These are phyloP conservation scores for Trichoderma pleuroti DNA, from an alignment of 2,329 filamentous ascomycete species.

Conservation along the genomic window DNA sequence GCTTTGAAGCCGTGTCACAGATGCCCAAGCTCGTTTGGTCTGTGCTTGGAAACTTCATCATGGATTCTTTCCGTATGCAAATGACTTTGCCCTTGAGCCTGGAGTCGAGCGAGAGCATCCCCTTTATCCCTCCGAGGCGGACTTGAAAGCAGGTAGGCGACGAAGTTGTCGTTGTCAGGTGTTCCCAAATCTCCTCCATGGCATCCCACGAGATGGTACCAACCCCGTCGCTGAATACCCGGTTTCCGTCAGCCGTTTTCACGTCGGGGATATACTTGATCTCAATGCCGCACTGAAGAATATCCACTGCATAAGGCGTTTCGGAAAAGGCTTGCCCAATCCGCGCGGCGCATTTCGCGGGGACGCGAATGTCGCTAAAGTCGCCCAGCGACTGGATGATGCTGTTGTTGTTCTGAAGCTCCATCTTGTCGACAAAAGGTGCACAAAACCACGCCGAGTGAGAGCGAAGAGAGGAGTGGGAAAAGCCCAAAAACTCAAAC, in stretches of 20 bases:
- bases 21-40: conserved; percentile 61
- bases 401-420: conserved; percentile 35
- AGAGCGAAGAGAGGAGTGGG: conserved; percentile 70
- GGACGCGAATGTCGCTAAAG: conserved; percentile 49
- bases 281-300: conserved; percentile 38
- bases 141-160: conserved; percentile 70
- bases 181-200: conserved; percentile 56
- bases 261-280: conserved; percentile 48
- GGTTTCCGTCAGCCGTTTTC: conserved; percentile 42
- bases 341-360: conserved; percentile 55
- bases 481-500: conserved; percentile 72
- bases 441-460: conserved; percentile 66
- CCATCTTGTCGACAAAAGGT: conserved; percentile 37
- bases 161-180: conserved; percentile 43
- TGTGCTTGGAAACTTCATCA: conserved; percentile 70
- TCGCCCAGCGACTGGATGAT: conserved; percentile 50
- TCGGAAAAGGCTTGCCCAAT: conserved; percentile 71
- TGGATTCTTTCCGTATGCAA: conserved; percentile 62
- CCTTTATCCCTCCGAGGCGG: conserved; percentile 70
- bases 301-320: conserved; percentile 60
- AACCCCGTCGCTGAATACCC: conserved; percentile 75
- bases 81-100: conserved; percentile 56
- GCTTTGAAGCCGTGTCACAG: conserved; percentile 64
- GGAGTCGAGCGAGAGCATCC: conserved; percentile 70
- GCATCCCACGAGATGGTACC: conserved; percentile 66